Base-by-base conservation (phyloP, 441 rosid species). In the Arabidopsis hybrid region DNA sequence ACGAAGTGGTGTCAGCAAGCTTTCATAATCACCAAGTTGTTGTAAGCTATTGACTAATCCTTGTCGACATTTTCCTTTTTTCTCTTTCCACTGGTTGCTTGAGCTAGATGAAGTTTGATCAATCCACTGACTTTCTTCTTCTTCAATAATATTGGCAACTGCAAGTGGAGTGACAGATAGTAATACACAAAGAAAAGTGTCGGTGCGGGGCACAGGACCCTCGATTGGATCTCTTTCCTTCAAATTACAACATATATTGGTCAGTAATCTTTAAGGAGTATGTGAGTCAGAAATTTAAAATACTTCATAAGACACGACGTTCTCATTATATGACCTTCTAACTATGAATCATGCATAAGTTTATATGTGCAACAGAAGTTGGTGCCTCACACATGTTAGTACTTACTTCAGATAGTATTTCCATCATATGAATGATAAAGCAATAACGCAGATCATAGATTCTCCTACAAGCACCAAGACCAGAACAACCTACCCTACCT, bases 171-270 rank as follows among this genome's bases (percentile, higher is more conserved):
- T 83, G 53, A 91, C 74, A 45, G 93, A 91, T 78, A 96, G 82
- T 73, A 96, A 78, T 92, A 96, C 80, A 85, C 95, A 88, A 86
- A 93, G 82, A 81, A 86, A 85, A 61, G 97, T 89, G 67, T 96
- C 98, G 57, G 85, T 79, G 38, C 92, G 95, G 78, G 98, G 98
- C 72, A 89, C 90, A 46, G 95, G 95, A 75, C 97, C 97, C 82
- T 96, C 99, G 69, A 83, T 78, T 62, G 90, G 86, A 72, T 96
- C 92, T 78, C 97, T 90, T 85, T 96, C 99, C 99, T 96, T 77
- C 72, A 81, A 81, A 78, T 67, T 71, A 39, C 35, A 67, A 68
- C 68, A 52, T 53, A 38, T 17, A 43, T 17, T 67, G 61, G 77
- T 72, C 66, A 29, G 26, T 50, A 71, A 17, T 59, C 26, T n/a